A percentile compares a stretch with the other conserved stretches of the same genome.
Conservation (phyloP, 257 asterid genomes). For the Gentiana straminea region DNA sequence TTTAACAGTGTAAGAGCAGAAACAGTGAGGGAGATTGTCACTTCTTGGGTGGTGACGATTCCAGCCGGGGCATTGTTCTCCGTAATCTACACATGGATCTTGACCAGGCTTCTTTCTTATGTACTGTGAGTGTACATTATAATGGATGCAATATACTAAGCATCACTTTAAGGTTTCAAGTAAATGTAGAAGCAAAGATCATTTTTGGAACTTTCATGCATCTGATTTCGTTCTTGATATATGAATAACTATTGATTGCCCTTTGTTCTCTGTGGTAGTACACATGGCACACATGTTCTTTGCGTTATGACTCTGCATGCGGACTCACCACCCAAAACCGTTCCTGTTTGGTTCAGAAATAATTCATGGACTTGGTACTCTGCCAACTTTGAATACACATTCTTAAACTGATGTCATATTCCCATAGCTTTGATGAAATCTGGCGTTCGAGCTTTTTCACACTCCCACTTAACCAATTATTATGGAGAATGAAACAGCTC, state of each 20-base stretch:
- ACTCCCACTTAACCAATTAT: slow-evolving; percentile 79
- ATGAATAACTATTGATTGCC: too few relatives aligned
- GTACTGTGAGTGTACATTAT: slow-evolving; percentile 32
- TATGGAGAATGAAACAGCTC: slow-evolving; percentile 62
- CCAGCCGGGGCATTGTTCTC: slow-evolving; percentile 85
- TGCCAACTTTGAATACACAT: slow-evolving; percentile 74
- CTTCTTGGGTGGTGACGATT: slow-evolving; percentile 84
- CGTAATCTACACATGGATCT: slow-evolving; percentile 73
- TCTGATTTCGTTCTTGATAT: too few relatives aligned
- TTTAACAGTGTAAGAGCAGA: slow-evolving; percentile 80
- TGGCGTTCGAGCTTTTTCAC: slow-evolving; percentile 72
- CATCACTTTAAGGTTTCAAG: slow-evolving; percentile 17
- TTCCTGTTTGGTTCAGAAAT: slow-evolving; percentile 28
- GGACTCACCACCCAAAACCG: too few relatives aligned
- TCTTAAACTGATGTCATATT: slow-evolving; percentile 56
- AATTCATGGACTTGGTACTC: slow-evolving; percentile 19
- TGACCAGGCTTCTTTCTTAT: slow-evolving; percentile 51
- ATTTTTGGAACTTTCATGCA: slow-evolving; percentile 1
- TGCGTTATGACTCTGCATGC: too few relatives aligned
- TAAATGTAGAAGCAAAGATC: slow-evolving; percentile 8
- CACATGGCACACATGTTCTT: too few relatives aligned
- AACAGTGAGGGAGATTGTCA: slow-evolving; percentile 81
- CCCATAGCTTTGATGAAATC: slow-evolving; percentile 77
- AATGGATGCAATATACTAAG: slow-evolving; percentile 8
- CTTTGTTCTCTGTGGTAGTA: too few relatives aligned